These are phyloP conservation scores for Helotiales sp. DNA, from an alignment of 2,329 filamentous ascomycete genomes.

Conservation along the genomic window DNA sequence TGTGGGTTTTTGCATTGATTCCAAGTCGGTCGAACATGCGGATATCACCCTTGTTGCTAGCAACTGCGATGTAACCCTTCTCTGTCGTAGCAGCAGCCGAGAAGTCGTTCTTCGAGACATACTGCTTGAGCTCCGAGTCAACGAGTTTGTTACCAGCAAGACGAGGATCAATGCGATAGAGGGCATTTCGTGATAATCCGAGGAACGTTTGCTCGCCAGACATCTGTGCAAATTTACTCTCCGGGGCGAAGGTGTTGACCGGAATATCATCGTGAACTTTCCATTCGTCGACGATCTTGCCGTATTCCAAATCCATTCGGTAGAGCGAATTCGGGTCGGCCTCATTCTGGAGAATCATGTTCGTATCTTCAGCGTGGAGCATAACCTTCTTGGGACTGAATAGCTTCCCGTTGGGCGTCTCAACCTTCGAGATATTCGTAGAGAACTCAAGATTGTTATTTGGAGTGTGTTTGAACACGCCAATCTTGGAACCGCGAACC, in stretches of 20 bases:
- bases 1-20: conserved; percentile 96
- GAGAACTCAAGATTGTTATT: conserved; percentile 95
- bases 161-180: conserved; percentile 93
- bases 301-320: conserved; percentile 97
- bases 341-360: conserved; percentile 44
- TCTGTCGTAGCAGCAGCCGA: conserved; percentile 93
- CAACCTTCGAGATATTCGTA: conserved; percentile 95
- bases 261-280: conserved; percentile 96
- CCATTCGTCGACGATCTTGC: conserved; percentile 98
- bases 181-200: conserved; percentile 87
- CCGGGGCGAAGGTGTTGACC: conserved; percentile 88
- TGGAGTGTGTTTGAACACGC: conserved; percentile 94
- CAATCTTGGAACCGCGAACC: conserved; percentile 95
- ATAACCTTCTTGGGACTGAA: conserved; percentile 81
- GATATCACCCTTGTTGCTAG: conserved; percentile 97
- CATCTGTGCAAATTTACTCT: conserved; percentile 98
- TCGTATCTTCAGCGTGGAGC: conserved; percentile 45
- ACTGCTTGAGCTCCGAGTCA: conserved; percentile 91
- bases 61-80: conserved; percentile 95
- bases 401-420: conserved; percentile 82
- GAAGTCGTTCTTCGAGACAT: conserved; percentile 96
- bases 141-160: conserved; percentile 90
- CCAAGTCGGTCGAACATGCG: conserved; percentile 95
- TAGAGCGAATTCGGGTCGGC: conserved; percentile 88
- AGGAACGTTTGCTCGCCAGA: conserved; percentile 94